Evolutionary conservation across 1,284 basidiomycete species (phyloP).

Genomic region (Cryptococcus sp.): DNA sequence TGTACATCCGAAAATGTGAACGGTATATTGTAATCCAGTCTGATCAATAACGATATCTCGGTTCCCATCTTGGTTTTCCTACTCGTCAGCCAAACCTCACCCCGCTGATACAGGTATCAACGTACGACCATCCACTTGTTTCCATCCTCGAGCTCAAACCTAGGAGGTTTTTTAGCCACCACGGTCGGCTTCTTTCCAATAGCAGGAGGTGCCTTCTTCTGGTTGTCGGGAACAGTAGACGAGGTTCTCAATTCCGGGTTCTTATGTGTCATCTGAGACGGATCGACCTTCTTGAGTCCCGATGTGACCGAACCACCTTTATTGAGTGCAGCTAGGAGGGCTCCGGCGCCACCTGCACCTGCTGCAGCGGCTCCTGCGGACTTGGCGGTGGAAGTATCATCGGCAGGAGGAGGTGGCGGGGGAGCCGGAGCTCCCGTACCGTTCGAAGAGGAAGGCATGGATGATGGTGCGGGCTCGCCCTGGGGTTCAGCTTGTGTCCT

Average conservation of each 20-base stretch:
- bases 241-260: conserved; percentile 78
- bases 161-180: conserved; percentile 82
- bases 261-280: conserved; percentile 98
- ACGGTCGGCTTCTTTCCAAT: conserved; percentile 69
- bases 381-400: conserved; percentile 48
- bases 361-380: conserved; percentile 33
- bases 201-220: conserved; percentile 41
- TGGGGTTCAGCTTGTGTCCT: conserved; percentile 31
- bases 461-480: conserved; percentile 63
- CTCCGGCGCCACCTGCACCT: conserved; percentile 60
- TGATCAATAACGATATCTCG: conserved; percentile 68
- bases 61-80: conserved; percentile 95
- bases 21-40: conserved; percentile 73
- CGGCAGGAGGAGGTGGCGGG: conserved; percentile 56
- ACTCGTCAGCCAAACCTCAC: conserved; percentile 1
- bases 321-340: conserved; percentile 91
- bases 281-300: conserved; percentile 87
- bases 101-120: conserved; percentile 11
- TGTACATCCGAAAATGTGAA: conserved; percentile 91
- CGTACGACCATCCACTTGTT: conserved; percentile 90
- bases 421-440: conserved; percentile 51
- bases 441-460: conserved; percentile 48
- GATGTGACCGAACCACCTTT: conserved; percentile 86
- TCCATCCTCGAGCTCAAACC: conserved; percentile 76
- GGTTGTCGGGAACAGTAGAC: conserved; percentile 58